A percentile compares a stretch with the other conserved stretches of the same genome.
Evolutionary conservation across 305 asterid species (phyloP).

Genomic region (Solanum hybrid): DNA sequence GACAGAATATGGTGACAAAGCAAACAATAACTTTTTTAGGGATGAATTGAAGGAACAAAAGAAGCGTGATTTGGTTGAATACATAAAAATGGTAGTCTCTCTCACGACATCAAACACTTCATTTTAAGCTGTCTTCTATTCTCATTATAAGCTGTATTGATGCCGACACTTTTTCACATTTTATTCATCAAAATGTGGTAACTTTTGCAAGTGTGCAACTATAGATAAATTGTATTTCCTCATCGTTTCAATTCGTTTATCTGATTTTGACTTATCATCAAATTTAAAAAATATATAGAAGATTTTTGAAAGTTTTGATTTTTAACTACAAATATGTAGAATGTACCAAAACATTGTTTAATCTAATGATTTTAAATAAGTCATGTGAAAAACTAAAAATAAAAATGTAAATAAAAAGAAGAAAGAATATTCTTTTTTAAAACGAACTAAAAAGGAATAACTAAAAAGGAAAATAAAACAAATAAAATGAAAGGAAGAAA

Average conservation of each 20-base stretch:
- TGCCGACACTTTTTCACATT: neutral
- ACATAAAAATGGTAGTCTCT: neutral
- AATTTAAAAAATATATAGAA: neutral
- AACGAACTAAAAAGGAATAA: neutral
- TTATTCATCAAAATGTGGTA: neutral
- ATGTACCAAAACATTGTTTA: neutral
- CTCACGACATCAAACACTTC: neutral
- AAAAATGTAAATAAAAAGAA: neutral
- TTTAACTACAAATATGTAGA: neutral
- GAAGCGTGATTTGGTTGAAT: neutral
- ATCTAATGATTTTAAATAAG: neutral
- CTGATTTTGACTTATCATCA: neutral
- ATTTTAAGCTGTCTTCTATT: neutral
- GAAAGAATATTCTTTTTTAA: neutral
- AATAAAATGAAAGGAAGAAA: neutral
- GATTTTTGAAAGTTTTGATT: neutral
- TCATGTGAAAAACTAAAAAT: neutral
- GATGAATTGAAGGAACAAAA: neutral
- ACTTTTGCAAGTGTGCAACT: neutral
- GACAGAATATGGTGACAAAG: slow-evolving; percentile 3
- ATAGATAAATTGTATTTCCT: neutral
- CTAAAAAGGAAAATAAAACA: neutral
- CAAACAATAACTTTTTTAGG: neutral
- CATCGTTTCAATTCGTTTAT: neutral
- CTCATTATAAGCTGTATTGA: slow-evolving; percentile 1